A percentile compares a stretch with the other conserved stretches of the same genome.
phyloP scores from a whole-genome alignment of 2,329 filamentous ascomycete genomes.

The Bipolaris bicolor region DNA sequence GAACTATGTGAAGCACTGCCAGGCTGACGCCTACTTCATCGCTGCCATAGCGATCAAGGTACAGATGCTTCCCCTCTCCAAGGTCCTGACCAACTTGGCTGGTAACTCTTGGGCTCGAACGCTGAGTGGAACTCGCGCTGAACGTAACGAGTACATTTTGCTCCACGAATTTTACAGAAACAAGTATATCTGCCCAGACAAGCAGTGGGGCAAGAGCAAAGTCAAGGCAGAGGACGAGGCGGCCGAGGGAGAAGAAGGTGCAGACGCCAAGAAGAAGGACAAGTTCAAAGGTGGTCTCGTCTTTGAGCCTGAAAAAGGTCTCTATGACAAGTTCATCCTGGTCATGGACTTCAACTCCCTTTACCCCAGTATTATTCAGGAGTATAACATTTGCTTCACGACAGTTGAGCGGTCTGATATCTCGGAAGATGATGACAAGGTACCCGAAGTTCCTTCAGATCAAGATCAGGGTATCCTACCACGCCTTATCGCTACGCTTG shows the following conservation, averaged over 20 bases:
- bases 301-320: constrained; percentile 94
- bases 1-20: constrained; percentile 92
- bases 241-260: constrained; percentile 70
- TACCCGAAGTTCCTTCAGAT: constrained; percentile 82
- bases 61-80: constrained; percentile 91
- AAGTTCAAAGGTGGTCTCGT: constrained; percentile 99
- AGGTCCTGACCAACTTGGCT: constrained; percentile 93
- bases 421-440: constrained; percentile 80
- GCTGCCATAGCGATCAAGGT: constrained; percentile 86
- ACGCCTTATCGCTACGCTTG: constrained; percentile 87
- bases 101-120: constrained; percentile 99
- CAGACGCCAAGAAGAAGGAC: constrained; percentile 92
- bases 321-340: constrained; percentile 97
- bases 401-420: constrained; percentile 81
- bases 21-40: constrained; percentile 95
- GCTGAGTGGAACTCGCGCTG: constrained; percentile 90
- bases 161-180: constrained; percentile 95
- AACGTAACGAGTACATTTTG: constrained; percentile 99
- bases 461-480: constrained; percentile 86
- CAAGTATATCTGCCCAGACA: constrained; percentile 98
- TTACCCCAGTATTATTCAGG: constrained; percentile 98
- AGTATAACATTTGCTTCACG: constrained; percentile 99
- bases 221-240: constrained; percentile 74
- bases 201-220: constrained; percentile 79
- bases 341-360: constrained; percentile 99